These are phyloP conservation scores for Juncus inflexus DNA, from an alignment of 176 grass and related monocot genomes.

Conservation along the genomic window DNA sequence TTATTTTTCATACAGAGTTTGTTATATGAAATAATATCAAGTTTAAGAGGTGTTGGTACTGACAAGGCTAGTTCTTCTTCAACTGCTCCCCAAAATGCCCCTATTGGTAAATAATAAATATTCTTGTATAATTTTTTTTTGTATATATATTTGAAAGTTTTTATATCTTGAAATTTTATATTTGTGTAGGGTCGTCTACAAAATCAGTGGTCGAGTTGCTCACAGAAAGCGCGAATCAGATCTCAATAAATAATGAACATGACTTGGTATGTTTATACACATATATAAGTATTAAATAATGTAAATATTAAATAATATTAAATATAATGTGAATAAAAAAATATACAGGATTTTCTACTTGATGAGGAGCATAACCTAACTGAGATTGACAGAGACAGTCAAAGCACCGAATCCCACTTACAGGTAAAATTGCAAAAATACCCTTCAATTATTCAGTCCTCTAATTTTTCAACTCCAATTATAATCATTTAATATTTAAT, in stretches of 20 bases:
- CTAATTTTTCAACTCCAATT: neutral
- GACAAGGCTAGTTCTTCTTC: conserved; percentile 79
- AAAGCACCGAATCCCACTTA: conserved; percentile 34
- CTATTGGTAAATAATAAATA: conserved; percentile 40
- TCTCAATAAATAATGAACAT: conserved; percentile 67
- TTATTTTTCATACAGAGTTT: conserved; percentile 56
- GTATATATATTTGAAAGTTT: neutral
- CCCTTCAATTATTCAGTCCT: neutral
- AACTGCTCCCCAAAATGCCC: conserved; percentile 49
- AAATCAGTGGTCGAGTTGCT: conserved; percentile 97
- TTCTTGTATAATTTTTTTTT: neutral
- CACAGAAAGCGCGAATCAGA: conserved; percentile 75
- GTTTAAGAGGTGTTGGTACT: conserved; percentile 53
- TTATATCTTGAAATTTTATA: conserved; percentile 2
- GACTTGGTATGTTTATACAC: conserved; percentile 56
- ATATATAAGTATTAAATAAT: neutral
- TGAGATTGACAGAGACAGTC: conserved; percentile 36
- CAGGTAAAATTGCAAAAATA: conserved; percentile 35
- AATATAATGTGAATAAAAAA: conserved; percentile 1
- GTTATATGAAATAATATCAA: conserved; percentile 92
- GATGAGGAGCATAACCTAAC: conserved; percentile 73
- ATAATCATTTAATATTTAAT: conserved; percentile 3
- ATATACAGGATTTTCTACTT: conserved; percentile 76
- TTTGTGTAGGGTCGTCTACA: conserved; percentile 56
- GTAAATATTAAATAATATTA: neutral